Evolutionary conservation across 768 basidiomycete species (phyloP).

Genomic region (Candolleomyces eurysporus): DNA sequence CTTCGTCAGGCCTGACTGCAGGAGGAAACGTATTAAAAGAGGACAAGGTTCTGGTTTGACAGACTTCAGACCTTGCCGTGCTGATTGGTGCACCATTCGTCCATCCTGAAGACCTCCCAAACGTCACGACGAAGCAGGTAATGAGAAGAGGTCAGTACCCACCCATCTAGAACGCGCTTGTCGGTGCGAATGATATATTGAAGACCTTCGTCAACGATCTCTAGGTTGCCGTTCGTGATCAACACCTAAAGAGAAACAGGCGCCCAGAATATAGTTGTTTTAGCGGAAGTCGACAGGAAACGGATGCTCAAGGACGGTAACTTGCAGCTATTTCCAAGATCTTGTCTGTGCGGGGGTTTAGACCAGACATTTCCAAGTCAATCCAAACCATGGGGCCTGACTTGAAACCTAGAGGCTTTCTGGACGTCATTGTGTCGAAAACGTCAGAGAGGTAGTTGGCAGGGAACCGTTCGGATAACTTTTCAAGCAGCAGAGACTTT

Average conservation of each 20-base stretch:
- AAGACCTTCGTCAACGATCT: conserved; percentile 78
- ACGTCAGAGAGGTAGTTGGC: neutral
- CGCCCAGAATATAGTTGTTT: neutral
- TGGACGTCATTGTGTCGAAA: neutral
- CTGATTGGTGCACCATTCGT: conserved; percentile 81
- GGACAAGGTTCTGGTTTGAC: neutral
- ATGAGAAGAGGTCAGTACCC: conserved; percentile 17
- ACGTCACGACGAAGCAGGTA: neutral
- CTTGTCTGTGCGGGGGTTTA: conserved; percentile 62
- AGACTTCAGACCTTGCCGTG: conserved; percentile 61
- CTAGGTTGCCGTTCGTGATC: conserved; percentile 83
- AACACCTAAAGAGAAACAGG: conserved; percentile 52
- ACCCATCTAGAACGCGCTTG: conserved; percentile 70
- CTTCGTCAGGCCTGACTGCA: conserved; percentile 76
- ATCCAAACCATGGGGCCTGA: conserved; percentile 79
- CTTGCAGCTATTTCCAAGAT: conserved; percentile 79
- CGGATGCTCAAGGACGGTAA: neutral
- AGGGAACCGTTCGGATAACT: neutral
- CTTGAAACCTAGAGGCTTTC: conserved; percentile 30
- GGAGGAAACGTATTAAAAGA: conserved; percentile 3
- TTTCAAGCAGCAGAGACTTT: neutral
- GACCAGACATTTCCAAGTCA: conserved; percentile 87
- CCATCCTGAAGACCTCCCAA: conserved; percentile 56
- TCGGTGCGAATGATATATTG: conserved; percentile 73
- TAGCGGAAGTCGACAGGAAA: neutral